phyloP scores from a whole-genome alignment of 1,284 basidiomycete species.

The Leccinum griseonigrum region DNA sequence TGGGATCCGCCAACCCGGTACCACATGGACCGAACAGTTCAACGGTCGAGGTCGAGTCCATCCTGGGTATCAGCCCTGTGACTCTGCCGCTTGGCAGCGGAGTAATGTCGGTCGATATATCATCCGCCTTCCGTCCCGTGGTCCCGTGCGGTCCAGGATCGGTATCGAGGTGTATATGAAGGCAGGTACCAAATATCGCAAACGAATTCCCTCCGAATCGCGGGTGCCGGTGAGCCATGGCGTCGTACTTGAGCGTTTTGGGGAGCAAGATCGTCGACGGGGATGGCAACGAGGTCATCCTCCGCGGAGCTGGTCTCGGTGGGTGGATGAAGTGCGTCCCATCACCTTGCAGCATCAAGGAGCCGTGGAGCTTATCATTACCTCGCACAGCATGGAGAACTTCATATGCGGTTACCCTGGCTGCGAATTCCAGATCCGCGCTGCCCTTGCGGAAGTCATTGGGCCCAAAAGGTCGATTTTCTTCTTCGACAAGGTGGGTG shows the following conservation, averaged over 20 bases:
- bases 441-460: slow-evolving; percentile 60
- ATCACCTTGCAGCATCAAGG: slow-evolving; percentile 8
- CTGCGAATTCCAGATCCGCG: slow-evolving; percentile 65
- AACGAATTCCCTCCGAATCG: not conserved
- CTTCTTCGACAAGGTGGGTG: slow-evolving; percentile 72
- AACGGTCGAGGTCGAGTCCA: not conserved
- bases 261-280: slow-evolving; percentile 59
- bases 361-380: slow-evolving; percentile 5
- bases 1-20: not conserved
- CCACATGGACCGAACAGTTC: not conserved
- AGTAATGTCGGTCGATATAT: slow-evolving; percentile 11
- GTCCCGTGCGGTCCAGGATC: not conserved
- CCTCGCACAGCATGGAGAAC: slow-evolving; percentile 53
- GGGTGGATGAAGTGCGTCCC: slow-evolving; percentile 65
- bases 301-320: slow-evolving; percentile 66
- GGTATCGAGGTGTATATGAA: slow-evolving; percentile 10
- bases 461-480: slow-evolving; percentile 68
- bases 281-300: slow-evolving; percentile 52
- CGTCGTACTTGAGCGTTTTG: slow-evolving; percentile 48
- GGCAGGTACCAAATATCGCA: not conserved
- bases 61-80: slow-evolving; percentile 1
- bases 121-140: not conserved
- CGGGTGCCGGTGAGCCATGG: slow-evolving; percentile 16
- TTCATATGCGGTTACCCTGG: slow-evolving; percentile 62
- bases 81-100: slow-evolving; percentile 5